Conservation (phyloP, 2,329 filamentous ascomycete species). For the Colletotrichum sp. region DNA sequence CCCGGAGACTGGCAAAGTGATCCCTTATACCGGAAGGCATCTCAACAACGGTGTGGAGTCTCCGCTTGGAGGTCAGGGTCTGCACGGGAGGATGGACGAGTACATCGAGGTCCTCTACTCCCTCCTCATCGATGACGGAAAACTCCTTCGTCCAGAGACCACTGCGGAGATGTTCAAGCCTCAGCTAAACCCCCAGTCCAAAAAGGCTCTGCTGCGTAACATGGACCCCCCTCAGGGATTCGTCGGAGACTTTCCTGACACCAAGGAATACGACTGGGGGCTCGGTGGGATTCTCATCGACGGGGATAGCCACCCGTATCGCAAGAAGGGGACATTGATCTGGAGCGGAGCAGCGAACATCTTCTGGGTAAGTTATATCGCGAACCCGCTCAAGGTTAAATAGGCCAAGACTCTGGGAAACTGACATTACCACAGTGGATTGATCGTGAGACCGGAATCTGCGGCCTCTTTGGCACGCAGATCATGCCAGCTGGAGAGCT, state of each 20-base stretch:
- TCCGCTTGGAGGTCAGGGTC: conserved; percentile 38
- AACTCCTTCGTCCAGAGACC: conserved; percentile 45
- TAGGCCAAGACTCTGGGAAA: neutral
- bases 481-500: conserved; percentile 43
- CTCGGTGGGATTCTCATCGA: conserved; percentile 45
- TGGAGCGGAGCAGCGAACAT: conserved; percentile 52
- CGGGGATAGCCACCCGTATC: conserved; percentile 36
- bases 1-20: conserved; percentile 7
- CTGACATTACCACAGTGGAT: conserved; percentile 26
- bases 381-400: neutral
- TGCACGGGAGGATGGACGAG: conserved; percentile 37
- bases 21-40: neutral
- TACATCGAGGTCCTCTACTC: conserved; percentile 50
- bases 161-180: conserved; percentile 50
- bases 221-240: conserved; percentile 28
- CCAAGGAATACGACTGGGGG: conserved; percentile 43
- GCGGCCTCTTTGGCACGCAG: conserved; percentile 44
- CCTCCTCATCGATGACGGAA: conserved; percentile 48
- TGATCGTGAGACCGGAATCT: conserved; percentile 40
- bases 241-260: conserved; percentile 31
- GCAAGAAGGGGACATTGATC: conserved; percentile 40
- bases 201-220: conserved; percentile 24
- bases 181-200: conserved; percentile 36
- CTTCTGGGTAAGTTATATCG: conserved; percentile 42
- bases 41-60: conserved; percentile 15